Conservation (phyloP, 176 grass and related monocot genomes). For the Miscanthus lutarioriparius region DNA sequence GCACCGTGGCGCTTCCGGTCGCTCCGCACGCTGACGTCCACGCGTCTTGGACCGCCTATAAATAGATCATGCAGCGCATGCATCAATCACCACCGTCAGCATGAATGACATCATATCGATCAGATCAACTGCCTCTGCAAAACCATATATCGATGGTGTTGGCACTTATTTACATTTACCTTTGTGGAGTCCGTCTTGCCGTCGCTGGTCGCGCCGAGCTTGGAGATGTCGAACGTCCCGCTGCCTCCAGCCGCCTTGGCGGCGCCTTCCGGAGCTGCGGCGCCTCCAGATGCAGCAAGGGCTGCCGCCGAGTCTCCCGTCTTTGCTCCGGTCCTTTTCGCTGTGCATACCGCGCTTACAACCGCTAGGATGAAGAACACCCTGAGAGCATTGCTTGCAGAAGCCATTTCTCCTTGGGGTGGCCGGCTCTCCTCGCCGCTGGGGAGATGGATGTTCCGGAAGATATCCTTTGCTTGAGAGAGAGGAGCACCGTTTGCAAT, state of each 20-base stretch:
- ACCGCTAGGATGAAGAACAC: conserved; percentile 2
- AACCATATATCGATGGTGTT: not conserved
- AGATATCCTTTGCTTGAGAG: conserved; percentile 28
- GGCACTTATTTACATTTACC: conserved; percentile 26
- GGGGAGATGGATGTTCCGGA: not conserved
- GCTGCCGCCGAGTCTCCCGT: not conserved
- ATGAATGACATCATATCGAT: not conserved
- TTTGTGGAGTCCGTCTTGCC: conserved; percentile 53
- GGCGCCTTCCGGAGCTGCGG: no score
- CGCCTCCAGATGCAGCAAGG: not conserved
- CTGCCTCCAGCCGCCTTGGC: not conserved
- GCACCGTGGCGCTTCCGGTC: conserved; percentile 29
- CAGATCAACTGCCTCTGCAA: not conserved
- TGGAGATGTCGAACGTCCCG: conserved; percentile 36
- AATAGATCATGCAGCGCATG: not conserved
- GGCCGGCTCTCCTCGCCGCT: not conserved
- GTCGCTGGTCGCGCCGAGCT: conserved; percentile 38
- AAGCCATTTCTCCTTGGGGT: conserved; percentile 26
- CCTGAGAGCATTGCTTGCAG: not conserved
- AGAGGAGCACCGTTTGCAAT: conserved; percentile 4
- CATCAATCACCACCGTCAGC: not conserved
- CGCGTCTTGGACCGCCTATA: conserved; percentile 46
- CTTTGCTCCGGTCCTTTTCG: not conserved
- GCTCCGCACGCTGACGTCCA: conserved; percentile 43
- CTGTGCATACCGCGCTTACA: not conserved